Base-by-base conservation (phyloP, 179 eudicot genomes). In the Silene noctiflora region DNA sequence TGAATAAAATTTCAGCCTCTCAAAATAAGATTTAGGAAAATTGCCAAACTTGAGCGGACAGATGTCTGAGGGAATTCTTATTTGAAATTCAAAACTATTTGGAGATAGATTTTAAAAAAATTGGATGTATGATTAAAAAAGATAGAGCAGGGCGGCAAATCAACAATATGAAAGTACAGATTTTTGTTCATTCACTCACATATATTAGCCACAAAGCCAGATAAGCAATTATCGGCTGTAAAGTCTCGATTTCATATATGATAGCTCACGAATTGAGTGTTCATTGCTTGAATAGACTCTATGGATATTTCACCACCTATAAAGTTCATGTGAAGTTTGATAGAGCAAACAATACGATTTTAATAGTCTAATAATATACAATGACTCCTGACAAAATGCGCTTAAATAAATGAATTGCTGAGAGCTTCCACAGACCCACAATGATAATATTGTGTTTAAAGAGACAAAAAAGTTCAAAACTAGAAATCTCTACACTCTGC, bases 141-240 rank as follows among this genome's bases (percentile, higher is more conserved):
- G 7, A 33, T 33, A 56, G 16, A 56, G 21, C 21, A 19, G 7
- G 60, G 20, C 61, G 20, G 7, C 61, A 56, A 16, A 48, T 10
- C 2, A 56, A 56, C 61, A 19, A 19, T 56, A 56, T n/a, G 61
- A n/a, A 56, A 56, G 9, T 56, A n/a, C 22, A 56, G 61, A 56
- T 56, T 56, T 56, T 56, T 56, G 61, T 56, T 56, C 61, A n/a
- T 56, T 16, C 21, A 56, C 61, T n/a, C 61, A 56, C 61, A n/a
- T 56, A 6, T 5, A 33, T 33, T 56, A 56, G 4, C 61, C 0
- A 56, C 61, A 56, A 56, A 16, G 61, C 21, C 19, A 56, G 21
- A 56, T 6, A 56, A 17, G 61, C 21, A 56, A 16, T 56, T 56
- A 17, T 56, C 16, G 22, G 61, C 61, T 56, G 20, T 56, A 56